Evolutionary conservation across 1,284 basidiomycete genomes (phyloP).

Genomic region (Sporisorium graminicola): DNA sequence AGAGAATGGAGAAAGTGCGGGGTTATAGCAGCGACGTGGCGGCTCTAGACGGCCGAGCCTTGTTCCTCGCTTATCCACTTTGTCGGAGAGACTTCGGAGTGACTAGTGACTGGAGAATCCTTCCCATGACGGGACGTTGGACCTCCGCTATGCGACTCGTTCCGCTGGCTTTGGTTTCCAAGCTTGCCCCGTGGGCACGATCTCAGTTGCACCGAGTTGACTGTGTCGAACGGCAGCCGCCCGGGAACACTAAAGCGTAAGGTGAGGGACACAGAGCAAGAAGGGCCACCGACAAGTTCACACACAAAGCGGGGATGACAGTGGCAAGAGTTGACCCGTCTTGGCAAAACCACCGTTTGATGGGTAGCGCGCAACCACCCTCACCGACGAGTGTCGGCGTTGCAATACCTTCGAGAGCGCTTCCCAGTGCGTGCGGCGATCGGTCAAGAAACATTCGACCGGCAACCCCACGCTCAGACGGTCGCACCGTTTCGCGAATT

Average conservation of each 20-base stretch:
- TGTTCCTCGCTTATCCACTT: not conserved
- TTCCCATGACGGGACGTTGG: not conserved
- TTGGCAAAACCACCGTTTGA: too few relatives aligned
- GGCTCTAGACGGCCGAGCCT: slow-evolving; percentile 4
- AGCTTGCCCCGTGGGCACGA: not conserved
- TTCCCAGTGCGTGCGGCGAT: not conserved
- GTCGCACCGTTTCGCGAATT: not conserved
- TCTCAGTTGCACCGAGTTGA: not conserved
- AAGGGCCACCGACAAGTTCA: not conserved
- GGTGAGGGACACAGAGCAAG: too few relatives aligned
- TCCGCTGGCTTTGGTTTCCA: not conserved
- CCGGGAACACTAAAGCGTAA: too few relatives aligned
- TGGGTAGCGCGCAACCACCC: not conserved
- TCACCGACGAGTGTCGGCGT: not conserved
- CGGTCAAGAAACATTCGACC: not conserved
- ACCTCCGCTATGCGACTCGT: not conserved
- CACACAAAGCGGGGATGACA: not conserved
- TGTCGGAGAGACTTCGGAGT: slow-evolving; percentile 1
- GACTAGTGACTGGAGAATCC: not conserved
- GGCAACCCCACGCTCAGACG: not conserved
- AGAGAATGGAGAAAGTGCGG: not conserved
- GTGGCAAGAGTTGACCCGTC: not conserved
- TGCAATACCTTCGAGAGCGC: not conserved
- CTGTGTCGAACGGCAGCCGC: too few relatives aligned
- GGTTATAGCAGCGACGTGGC: not conserved